Evolutionary conservation across 2,329 filamentous ascomycete genomes (phyloP).

Genomic region (Arachnopeziza araneosa): DNA sequence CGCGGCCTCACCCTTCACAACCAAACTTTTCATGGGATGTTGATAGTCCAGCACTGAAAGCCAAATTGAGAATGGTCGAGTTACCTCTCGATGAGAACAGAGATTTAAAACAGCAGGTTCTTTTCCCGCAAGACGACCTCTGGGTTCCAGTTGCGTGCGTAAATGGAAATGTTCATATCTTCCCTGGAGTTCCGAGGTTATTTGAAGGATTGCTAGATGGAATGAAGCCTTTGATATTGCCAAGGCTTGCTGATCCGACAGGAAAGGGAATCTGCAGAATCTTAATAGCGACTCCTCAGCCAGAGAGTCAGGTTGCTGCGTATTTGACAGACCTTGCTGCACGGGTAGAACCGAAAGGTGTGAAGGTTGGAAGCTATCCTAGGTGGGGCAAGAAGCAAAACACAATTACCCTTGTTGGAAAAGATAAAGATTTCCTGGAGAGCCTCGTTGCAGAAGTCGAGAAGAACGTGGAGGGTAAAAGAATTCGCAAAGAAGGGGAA

Average conservation of each 20-base stretch:
- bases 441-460: conserved; percentile 73
- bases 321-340: conserved; percentile 77
- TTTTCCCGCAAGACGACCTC: conserved; percentile 74
- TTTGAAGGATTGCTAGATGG: conserved; percentile 75
- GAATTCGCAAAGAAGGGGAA: conserved; percentile 67
- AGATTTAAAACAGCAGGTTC: conserved; percentile 62
- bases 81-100: conserved; percentile 69
- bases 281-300: conserved; percentile 78
- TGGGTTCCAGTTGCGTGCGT: conserved; percentile 90
- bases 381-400: conserved; percentile 84
- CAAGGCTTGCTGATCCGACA: conserved; percentile 70
- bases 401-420: conserved; percentile 80
- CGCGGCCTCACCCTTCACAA: conserved; percentile 66
- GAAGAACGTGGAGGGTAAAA: conserved; percentile 65
- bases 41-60: conserved; percentile 70
- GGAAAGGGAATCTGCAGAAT: conserved; percentile 75
- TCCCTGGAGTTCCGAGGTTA: conserved; percentile 81
- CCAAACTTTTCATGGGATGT: conserved; percentile 78
- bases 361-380: conserved; percentile 95
- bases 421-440: conserved; percentile 71
- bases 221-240: conserved; percentile 63
- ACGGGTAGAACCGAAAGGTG: conserved; percentile 65
- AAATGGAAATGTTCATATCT: conserved; percentile 88
- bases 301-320: conserved; percentile 78
- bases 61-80: conserved; percentile 86